Evolutionary conservation across 768 basidiomycete species (phyloP).

Genomic region (Xerocomellus amylosporus): DNA sequence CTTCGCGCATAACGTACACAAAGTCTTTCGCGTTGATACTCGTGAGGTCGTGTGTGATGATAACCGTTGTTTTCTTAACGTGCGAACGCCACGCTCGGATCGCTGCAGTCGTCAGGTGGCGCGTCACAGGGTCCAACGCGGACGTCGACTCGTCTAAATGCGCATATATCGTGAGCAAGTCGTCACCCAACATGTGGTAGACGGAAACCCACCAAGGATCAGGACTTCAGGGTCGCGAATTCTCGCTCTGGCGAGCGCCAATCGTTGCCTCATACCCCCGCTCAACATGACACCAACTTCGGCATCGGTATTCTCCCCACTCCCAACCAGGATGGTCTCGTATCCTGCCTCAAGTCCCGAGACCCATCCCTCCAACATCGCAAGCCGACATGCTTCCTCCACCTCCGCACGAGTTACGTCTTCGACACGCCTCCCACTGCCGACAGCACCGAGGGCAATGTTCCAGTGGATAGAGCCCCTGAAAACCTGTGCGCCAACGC

Average conservation of each 20-base stretch:
- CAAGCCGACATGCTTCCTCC: constrained; percentile 75
- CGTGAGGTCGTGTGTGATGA: constrained; percentile 91
- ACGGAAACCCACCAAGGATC: constrained; percentile 71
- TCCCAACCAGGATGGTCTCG: constrained; percentile 60
- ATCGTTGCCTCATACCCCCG: constrained; percentile 88
- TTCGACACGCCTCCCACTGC: constrained; percentile 40
- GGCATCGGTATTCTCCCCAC: constrained; percentile 40
- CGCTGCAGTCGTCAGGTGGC: constrained; percentile 78
- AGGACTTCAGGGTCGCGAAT: constrained; percentile 84
- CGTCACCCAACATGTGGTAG: not conserved
- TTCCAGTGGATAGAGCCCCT: constrained; percentile 83
- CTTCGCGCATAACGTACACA: constrained; percentile 87
- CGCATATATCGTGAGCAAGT: not conserved
- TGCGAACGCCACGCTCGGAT: constrained; percentile 58
- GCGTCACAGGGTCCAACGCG: constrained; percentile 82
- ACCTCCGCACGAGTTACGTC: constrained; percentile 68
- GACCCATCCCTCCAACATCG: constrained; percentile 86
- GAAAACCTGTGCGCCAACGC: constrained; percentile 47
- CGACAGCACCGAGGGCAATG: constrained; percentile 72
- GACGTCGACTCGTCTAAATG: constrained; percentile 73
- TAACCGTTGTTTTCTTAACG: constrained; percentile 52
- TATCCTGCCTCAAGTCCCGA: constrained; percentile 83
- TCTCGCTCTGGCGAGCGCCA: constrained; percentile 85
- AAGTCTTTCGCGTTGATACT: constrained; percentile 77
- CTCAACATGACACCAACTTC: constrained; percentile 70